Conservation (phyloP, 2,329 filamentous ascomycete genomes). For the Botrytis porri region DNA sequence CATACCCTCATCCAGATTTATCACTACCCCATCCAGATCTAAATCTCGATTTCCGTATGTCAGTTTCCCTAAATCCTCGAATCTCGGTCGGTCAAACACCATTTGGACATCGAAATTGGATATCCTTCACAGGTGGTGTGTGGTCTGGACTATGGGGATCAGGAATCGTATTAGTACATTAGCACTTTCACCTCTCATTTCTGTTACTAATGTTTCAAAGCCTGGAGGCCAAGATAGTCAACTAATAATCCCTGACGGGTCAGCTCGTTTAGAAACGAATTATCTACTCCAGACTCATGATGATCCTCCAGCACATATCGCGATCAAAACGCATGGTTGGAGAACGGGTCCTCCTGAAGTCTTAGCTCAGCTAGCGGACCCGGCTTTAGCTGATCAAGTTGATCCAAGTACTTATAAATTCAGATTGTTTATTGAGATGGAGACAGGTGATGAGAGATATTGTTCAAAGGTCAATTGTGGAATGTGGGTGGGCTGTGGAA, state of each 20-base stretch:
- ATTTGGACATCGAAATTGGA: constrained; percentile 48
- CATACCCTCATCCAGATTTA: constrained; percentile 20
- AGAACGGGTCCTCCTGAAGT: constrained; percentile 47
- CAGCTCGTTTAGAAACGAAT: constrained; percentile 45
- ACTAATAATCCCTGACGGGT: constrained; percentile 36
- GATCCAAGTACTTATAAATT: constrained; percentile 44
- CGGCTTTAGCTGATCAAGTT: constrained; percentile 30
- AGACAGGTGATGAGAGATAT: constrained; percentile 50
- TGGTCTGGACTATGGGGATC: constrained; percentile 51
- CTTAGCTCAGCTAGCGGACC: constrained; percentile 32
- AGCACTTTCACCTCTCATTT: neutral
- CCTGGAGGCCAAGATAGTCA: constrained; percentile 42
- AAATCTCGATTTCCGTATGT: constrained; percentile 51
- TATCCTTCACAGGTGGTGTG: constrained; percentile 46
- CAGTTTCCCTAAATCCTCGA: constrained; percentile 45
- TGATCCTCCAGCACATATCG: constrained; percentile 45
- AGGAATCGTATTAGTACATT: constrained; percentile 43
- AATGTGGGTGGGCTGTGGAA: constrained; percentile 50
- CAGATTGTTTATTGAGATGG: constrained; percentile 49
- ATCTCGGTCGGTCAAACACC: constrained; percentile 45
- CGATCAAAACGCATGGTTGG: constrained; percentile 49
- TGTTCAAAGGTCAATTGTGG: constrained; percentile 49
- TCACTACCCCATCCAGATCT: constrained; percentile 45
- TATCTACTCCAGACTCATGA: constrained; percentile 50
- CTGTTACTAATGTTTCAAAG: constrained; percentile 22